Percentiles rank a stretch among this genome's conserved stretches.
phyloP scores from a whole-genome alignment of 176 grass and related monocot species.

The Chrysopogon serrulatus region DNA sequence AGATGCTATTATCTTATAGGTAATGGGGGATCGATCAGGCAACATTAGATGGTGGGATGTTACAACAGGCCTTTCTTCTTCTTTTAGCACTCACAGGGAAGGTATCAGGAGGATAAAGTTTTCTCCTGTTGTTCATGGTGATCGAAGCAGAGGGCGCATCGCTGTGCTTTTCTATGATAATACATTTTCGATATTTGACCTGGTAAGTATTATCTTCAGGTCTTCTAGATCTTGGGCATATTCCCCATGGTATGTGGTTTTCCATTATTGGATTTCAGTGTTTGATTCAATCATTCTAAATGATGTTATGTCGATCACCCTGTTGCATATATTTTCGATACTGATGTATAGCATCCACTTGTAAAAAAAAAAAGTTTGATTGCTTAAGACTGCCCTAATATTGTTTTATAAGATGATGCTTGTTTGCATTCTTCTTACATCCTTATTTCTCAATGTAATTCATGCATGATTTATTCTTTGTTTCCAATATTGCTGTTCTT shows the following conservation, averaged over 20 bases:
- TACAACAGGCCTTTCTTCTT: constrained; percentile 89
- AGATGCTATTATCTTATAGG: constrained; percentile 50
- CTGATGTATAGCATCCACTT: neutral
- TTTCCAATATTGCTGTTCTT: constrained; percentile 22
- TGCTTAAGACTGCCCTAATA: constrained; percentile 4
- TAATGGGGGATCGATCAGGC: constrained; percentile 94
- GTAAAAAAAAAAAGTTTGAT: neutral
- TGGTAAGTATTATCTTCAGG: constrained; percentile 50
- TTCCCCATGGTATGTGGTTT: neutral
- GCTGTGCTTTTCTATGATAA: constrained; percentile 96
- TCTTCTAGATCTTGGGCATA: neutral
- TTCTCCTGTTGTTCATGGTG: constrained; percentile 87
- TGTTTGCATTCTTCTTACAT: constrained; percentile 1
- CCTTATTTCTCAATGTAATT: neutral
- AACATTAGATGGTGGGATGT: constrained; percentile 99
- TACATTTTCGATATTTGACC: constrained; percentile 99
- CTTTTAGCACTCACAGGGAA: constrained; percentile 98
- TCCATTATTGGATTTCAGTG: neutral
- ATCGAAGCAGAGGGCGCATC: constrained; percentile 87
- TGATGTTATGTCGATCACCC: neutral
- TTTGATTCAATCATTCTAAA: neutral
- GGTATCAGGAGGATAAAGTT: constrained; percentile 98
- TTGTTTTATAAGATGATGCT: neutral
- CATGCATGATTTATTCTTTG: constrained; percentile 17
- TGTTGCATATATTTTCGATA: neutral